phyloP scores from a whole-genome alignment of 139 green algal species.

The Chlamydomonas sp. region DNA sequence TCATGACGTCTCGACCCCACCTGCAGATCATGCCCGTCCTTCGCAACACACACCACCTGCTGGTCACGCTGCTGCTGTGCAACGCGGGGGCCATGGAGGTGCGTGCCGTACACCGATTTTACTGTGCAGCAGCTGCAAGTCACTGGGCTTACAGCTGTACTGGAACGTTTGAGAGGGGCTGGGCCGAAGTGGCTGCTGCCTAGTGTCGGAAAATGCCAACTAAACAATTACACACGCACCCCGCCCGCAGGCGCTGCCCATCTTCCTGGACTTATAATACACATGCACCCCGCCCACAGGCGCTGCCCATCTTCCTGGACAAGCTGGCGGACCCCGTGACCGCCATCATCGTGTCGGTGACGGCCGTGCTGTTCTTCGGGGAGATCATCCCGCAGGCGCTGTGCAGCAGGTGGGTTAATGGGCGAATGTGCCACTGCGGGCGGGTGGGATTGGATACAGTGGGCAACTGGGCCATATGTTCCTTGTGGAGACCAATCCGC shows the following conservation, averaged over 20 bases:
- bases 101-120: not conserved
- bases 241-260: slow-evolving; percentile 63
- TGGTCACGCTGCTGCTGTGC: slow-evolving; percentile 71
- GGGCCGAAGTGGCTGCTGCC: not conserved
- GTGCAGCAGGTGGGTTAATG: slow-evolving; percentile 77
- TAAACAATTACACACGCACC: not conserved
- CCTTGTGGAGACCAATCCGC: not conserved
- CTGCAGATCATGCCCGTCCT: slow-evolving; percentile 50
- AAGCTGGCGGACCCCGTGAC: slow-evolving; percentile 68
- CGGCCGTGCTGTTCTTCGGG: slow-evolving; percentile 85
- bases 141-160: not conserved
- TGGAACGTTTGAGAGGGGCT: not conserved
- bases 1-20: too few relatives aligned
- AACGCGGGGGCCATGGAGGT: slow-evolving; percentile 72
- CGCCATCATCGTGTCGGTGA: slow-evolving; percentile 77
- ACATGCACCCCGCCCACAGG: not conserved
- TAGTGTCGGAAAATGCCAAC: too few relatives aligned
- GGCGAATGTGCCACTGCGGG: not conserved
- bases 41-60: slow-evolving; percentile 54
- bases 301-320: slow-evolving; percentile 82
- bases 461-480: not conserved
- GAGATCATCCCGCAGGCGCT: slow-evolving; percentile 88
- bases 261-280: slow-evolving; percentile 75
- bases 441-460: not conserved
- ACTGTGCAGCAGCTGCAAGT: not conserved